These are phyloP conservation scores for Amaranthus tricolor DNA, from an alignment of 179 eudicot genomes.

Conservation along the genomic window DNA sequence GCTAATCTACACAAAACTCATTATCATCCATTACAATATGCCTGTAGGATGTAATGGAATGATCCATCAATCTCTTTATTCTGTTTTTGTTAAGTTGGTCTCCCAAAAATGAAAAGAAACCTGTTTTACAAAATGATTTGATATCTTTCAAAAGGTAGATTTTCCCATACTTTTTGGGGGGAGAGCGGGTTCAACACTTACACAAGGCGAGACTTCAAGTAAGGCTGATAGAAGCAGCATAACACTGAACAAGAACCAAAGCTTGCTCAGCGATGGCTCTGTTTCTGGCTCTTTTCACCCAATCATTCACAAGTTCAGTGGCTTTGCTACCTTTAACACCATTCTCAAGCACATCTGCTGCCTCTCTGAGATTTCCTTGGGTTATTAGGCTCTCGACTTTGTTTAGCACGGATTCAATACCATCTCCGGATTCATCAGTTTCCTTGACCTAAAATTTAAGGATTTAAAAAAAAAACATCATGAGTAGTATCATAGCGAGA, in stretches of 20 bases:
- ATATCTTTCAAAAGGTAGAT: background rate
- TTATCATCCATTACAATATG: background rate
- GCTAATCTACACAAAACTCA: background rate
- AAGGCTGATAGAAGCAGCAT: conserved; percentile 69
- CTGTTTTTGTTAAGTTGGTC: background rate
- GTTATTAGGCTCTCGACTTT: conserved; percentile 72
- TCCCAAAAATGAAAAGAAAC: background rate
- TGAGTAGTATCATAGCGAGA: background rate
- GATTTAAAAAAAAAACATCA: background rate
- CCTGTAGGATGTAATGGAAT: conserved; percentile 1
- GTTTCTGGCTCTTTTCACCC: conserved; percentile 72
- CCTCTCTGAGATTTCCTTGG: conserved; percentile 88
- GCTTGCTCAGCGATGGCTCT: conserved; percentile 91
- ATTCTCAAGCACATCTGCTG: conserved; percentile 79
- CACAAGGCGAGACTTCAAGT: conserved; percentile 24
- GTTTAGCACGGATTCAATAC: conserved; percentile 78
- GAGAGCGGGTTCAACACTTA: background rate
- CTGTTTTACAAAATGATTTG: background rate
- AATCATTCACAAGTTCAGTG: conserved; percentile 54
- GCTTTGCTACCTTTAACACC: conserved; percentile 84
- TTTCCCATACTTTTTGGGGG: background rate
- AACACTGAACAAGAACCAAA: conserved; percentile 63
- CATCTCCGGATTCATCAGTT: conserved; percentile 75
- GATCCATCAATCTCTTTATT: conserved; percentile 21
- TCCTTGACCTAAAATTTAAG: conserved; percentile 56